Evolutionary conservation across 805 yeast species (phyloP), one percentile per base, ranked within the genome.

Genomic region (Candida sanyiensis): DNA sequence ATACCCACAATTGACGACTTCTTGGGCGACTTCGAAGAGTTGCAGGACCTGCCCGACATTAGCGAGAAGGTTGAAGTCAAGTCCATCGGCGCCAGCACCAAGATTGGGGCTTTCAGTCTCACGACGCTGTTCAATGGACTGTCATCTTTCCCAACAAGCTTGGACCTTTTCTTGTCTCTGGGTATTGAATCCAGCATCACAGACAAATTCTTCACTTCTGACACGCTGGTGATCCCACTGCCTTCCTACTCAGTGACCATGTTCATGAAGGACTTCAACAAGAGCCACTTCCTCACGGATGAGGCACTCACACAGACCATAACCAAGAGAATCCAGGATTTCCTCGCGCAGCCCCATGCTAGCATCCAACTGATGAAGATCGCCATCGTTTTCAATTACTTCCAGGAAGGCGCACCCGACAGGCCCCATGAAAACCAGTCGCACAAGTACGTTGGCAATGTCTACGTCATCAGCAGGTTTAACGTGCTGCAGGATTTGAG

Each of bases 401-500:
- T 41, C 33, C 54, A 52, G 26, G 56, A 51, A 31, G 54, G 54
- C 21, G 40, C 42, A 5, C 50, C 56, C 1, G 48, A 47, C 7
- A 46, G 48, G 35, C 54, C 51, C 8, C 49, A 49, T 28, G 56
- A 52, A 26, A 38, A 49, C 31, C 54, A 48, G 24, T 25, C 46
- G 5, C 51, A 48, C 28, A 54, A 49, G 29, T 54, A 52, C 24
- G 56, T 54, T 15, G 58, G 57, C 4, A 54, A 52, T 20, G 35
- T 52, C 16, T 47, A 51, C 23, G 44, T 50, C 7, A 20, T 52
- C 3, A 49, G 41, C 27, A 36, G 44, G 6, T 50, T 52, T 38
- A 42, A 32, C 6, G 44, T 51, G 0, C 33, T 47, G 23, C 46
- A 44, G 5, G 56, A 51, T 19, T 45, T 50, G 15, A 45, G 51